A percentile compares a stretch with the other conserved stretches of the same genome.
Evolutionary conservation across 169 alveolate genomes (phyloP).

Genomic region (Plasmodium falciparum): DNA sequence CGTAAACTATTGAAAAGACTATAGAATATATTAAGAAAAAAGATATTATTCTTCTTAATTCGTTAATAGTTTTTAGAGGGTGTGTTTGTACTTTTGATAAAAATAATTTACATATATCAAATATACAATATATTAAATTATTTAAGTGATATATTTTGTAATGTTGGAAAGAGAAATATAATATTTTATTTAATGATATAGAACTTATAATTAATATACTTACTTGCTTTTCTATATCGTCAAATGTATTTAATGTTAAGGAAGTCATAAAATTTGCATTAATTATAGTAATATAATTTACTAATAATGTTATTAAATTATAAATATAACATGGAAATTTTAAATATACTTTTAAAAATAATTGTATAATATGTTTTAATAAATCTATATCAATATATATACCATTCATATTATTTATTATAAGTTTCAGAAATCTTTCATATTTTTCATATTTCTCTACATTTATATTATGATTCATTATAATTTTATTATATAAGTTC

Average conservation of each 20-base stretch:
- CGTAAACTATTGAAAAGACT: conserved; percentile 7
- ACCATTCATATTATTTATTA: conserved; percentile 72
- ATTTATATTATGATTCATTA: conserved; percentile 45
- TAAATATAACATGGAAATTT: conserved; percentile 61
- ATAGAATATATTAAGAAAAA: conserved; percentile 57
- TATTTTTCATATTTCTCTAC: conserved; percentile 59
- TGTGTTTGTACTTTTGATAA: conserved; percentile 71
- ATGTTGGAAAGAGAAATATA: conserved; percentile 23
- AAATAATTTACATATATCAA: conserved; percentile 73
- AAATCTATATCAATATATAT: conserved; percentile 64
- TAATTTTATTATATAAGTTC: conserved; percentile 29
- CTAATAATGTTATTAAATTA: conserved; percentile 68
- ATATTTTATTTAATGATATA: conserved; percentile 43
- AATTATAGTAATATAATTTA: conserved; percentile 65
- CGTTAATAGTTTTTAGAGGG: conserved; percentile 71
- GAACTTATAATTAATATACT: conserved; percentile 68
- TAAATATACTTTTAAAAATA: conserved; percentile 44
- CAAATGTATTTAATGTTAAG: conserved; percentile 73
- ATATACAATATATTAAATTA: conserved; percentile 53
- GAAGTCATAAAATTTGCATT: conserved; percentile 78
- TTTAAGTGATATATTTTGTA: conserved; percentile 52
- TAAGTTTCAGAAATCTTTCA: conserved; percentile 43
- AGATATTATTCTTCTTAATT: conserved; percentile 69
- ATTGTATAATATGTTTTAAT: conserved; percentile 41
- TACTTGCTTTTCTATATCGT: conserved; percentile 75